Evolutionary conservation across 225 moss, liverwort and hornwort species (phyloP).

Genomic region (Sphagnum contortum): DNA sequence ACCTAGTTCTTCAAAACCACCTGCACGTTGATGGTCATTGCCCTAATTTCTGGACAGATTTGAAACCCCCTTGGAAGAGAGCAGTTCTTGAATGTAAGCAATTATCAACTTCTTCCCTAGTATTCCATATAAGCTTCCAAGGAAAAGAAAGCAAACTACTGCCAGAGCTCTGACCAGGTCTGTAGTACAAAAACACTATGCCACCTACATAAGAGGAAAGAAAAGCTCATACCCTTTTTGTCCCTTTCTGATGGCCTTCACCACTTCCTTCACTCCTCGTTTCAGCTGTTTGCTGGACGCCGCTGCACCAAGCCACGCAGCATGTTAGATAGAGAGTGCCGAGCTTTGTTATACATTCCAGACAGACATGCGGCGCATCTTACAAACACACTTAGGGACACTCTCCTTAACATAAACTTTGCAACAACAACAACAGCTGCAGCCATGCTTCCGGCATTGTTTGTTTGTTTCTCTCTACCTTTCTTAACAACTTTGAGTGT

Average conservation of each 20-base stretch:
- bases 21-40: no score
- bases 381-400: not conserved
- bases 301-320: constrained; percentile 39
- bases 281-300: constrained; percentile 76
- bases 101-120: not conserved
- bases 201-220: no score
- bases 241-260: constrained; percentile 94
- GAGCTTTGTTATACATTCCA: not conserved
- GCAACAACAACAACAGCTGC: no score
- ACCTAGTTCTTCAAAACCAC: no score
- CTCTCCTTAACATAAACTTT: not conserved
- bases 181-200: no score
- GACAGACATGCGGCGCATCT: not conserved
- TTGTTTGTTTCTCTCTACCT: constrained; percentile 20
- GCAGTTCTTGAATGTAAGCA: no score
- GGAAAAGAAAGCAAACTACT: not conserved
- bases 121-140: not conserved
- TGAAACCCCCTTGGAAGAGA: no score
- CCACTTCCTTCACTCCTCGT: constrained; percentile 97
- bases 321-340: not conserved
- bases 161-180: no score
- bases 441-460: no score
- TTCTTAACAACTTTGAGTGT: constrained; percentile 85
- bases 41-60: no score
- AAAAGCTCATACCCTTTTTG: constrained; percentile 60